phyloP scores from a whole-genome alignment of 2,329 filamentous ascomycete species.

The Aureobasidium musti region DNA sequence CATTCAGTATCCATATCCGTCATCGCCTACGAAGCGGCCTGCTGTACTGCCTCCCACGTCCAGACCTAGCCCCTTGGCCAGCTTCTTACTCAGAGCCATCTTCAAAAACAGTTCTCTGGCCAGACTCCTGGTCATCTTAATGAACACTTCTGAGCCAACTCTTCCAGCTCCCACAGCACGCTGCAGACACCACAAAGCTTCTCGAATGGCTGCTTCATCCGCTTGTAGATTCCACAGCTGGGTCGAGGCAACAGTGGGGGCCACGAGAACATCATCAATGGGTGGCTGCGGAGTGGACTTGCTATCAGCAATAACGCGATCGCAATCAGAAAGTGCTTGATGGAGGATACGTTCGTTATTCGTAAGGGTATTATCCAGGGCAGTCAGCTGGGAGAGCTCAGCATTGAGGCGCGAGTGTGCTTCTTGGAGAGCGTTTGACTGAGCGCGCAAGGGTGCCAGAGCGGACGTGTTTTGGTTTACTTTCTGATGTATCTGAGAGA shows the following conservation, averaged over 20 bases:
- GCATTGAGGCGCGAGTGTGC: slow-evolving; percentile 70
- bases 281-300: slow-evolving; percentile 68
- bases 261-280: slow-evolving; percentile 90
- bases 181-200: slow-evolving; percentile 81
- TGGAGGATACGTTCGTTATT: slow-evolving; percentile 79
- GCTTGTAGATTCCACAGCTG: slow-evolving; percentile 88
- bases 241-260: slow-evolving; percentile 87
- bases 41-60: slow-evolving; percentile 34
- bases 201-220: slow-evolving; percentile 82
- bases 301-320: slow-evolving; percentile 73
- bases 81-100: slow-evolving; percentile 77
- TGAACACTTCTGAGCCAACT: slow-evolving; percentile 71
- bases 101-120: slow-evolving; percentile 81
- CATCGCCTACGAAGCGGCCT: neutral
- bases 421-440: slow-evolving; percentile 72
- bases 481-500: slow-evolving; percentile 67
- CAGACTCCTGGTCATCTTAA: slow-evolving; percentile 69
- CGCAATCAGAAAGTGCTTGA: slow-evolving; percentile 74
- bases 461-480: slow-evolving; percentile 72
- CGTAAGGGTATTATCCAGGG: slow-evolving; percentile 69
- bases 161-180: slow-evolving; percentile 72
- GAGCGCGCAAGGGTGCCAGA: slow-evolving; percentile 73
- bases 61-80: slow-evolving; percentile 74
- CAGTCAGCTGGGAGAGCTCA: slow-evolving; percentile 70
- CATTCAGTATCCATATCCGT: slow-evolving; percentile 15